Percentiles rank a stretch among this genome's conserved stretches.
These are phyloP conservation scores for Penicillium sp. DNA, from an alignment of 2,329 filamentous ascomycete genomes.

Conservation along the genomic window DNA sequence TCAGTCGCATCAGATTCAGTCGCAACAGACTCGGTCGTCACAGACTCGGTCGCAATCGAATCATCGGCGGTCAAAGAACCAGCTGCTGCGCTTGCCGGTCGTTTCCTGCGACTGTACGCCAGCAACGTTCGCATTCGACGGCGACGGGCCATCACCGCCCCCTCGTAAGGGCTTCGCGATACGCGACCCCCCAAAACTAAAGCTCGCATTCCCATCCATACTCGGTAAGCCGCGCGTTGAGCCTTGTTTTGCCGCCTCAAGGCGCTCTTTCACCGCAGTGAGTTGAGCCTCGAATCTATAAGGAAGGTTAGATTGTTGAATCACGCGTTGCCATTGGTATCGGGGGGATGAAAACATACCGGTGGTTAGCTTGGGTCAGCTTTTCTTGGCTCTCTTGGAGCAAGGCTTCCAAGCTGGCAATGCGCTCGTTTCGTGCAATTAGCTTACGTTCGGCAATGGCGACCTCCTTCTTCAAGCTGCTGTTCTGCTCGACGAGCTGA, in stretches of 20 bases:
- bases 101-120: constrained; percentile 70
- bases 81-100: constrained; percentile 62
- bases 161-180: constrained; percentile 68
- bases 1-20: no score
- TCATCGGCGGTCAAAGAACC: constrained; percentile 52
- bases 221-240: constrained; percentile 81
- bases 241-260: constrained; percentile 91
- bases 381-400: constrained; percentile 98
- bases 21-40: neutral
- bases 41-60: constrained; percentile 11
- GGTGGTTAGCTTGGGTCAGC: constrained; percentile 92
- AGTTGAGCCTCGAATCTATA: constrained; percentile 94
- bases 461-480: constrained; percentile 96
- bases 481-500: constrained; percentile 97
- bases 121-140: constrained; percentile 35
- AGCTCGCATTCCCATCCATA: constrained; percentile 65
- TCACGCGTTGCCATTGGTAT: neutral
- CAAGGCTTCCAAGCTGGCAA: constrained; percentile 87
- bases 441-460: constrained; percentile 97
- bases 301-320: constrained; percentile 15
- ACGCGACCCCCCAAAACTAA: constrained; percentile 66
- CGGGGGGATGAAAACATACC: constrained; percentile 61
- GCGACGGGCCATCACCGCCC: constrained; percentile 40
- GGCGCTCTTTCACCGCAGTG: constrained; percentile 93
- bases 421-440: constrained; percentile 94